Conservation (phyloP, 306 rosid species). For the Bauhinia variegata region DNA sequence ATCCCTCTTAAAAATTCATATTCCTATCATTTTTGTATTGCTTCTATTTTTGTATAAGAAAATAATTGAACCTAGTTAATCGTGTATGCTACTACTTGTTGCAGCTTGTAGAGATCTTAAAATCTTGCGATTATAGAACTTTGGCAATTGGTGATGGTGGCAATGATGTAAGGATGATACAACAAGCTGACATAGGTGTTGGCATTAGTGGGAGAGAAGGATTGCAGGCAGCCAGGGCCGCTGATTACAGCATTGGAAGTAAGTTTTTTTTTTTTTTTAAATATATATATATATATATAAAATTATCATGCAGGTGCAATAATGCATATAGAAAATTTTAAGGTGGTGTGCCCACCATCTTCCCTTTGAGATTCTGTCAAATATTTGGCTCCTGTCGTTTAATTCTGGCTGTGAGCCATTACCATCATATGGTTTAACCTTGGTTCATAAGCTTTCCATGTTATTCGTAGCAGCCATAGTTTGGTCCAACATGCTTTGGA, state of each 20-base stretch:
- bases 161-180: conserved; percentile 99
- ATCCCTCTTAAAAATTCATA: neutral
- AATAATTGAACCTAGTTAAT: conserved; percentile 20
- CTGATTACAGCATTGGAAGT: conserved; percentile 99
- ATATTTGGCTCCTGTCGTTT: conserved; percentile 5
- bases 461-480: conserved; percentile 20
- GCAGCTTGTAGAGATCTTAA: conserved; percentile 94
- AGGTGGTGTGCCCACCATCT: conserved; percentile 17
- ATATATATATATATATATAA: no score
- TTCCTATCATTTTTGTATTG: neutral
- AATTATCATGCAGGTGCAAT: conserved; percentile 10
- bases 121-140: conserved; percentile 91
- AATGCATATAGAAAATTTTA: conserved; percentile 23
- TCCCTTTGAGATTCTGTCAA: conserved; percentile 3
- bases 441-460: neutral
- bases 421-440: no score
- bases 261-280: conserved; percentile 40
- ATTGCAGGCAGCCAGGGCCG: conserved; percentile 99
- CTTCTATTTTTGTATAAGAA: conserved; percentile 28
- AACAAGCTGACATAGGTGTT: conserved; percentile 96
- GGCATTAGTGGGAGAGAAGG: conserved; percentile 99
- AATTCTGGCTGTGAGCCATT: conserved; percentile 22
- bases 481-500: conserved; percentile 22
- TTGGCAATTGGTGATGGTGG: conserved; percentile 99
- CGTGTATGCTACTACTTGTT: conserved; percentile 39